Conservation (phyloP, 2,329 filamentous ascomycete species). For the Stromatinia cepivora region DNA sequence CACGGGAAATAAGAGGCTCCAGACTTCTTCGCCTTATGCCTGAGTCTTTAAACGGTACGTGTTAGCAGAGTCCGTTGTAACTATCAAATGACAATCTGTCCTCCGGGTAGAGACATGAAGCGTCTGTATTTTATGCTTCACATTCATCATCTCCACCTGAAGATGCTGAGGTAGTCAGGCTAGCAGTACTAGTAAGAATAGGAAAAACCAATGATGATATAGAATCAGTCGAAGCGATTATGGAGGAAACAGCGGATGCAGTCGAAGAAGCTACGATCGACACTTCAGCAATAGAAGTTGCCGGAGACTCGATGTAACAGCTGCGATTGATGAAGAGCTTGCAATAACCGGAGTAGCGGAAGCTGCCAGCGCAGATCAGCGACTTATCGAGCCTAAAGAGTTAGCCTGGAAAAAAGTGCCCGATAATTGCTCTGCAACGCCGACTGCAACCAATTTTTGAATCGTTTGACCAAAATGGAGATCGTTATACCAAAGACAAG, state of each 20-base stretch:
- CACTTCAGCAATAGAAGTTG: not conserved
- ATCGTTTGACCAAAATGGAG: constrained; percentile 31
- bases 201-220: not conserved
- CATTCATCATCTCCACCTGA: not conserved
- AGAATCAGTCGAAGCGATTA: not conserved
- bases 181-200: not conserved
- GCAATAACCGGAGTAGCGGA: not conserved
- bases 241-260: too few relatives aligned
- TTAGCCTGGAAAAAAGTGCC: not conserved
- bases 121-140: too few relatives aligned
- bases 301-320: not conserved
- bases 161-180: not conserved
- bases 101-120: accelerated
- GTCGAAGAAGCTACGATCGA: not conserved
- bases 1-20: too few relatives aligned
- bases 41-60: not conserved
- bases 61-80: not conserved
- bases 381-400: not conserved
- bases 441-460: constrained; percentile 27
- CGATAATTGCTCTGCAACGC: constrained; percentile 10
- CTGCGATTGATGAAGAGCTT: not conserved
- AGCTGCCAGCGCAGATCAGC: not conserved
- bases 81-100: accelerated
- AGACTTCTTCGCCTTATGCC: too few relatives aligned
- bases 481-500: constrained; percentile 32